Percentiles rank a stretch among this genome's conserved stretches.
These are phyloP conservation scores for Loxodes magnus DNA, from an alignment of 73 alveolate species.

Conservation along the genomic window DNA sequence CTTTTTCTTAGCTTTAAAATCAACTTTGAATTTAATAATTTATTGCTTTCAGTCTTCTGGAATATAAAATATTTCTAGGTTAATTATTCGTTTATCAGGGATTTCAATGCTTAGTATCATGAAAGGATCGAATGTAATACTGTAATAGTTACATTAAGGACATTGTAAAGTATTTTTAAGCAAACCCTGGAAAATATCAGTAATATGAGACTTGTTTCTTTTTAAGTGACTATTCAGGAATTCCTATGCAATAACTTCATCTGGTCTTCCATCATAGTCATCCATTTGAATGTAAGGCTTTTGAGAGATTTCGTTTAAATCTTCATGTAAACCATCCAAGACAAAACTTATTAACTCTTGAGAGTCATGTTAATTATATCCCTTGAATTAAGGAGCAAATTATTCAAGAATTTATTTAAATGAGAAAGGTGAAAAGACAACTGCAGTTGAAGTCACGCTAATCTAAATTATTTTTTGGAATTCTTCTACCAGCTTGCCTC, in stretches of 20 bases:
- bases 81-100: too few species aligned
- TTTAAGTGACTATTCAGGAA: slow-evolving; percentile 67
- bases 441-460: slow-evolving; percentile 17
- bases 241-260: slow-evolving; percentile 69
- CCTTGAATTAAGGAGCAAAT: slow-evolving; percentile 44
- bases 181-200: slow-evolving; percentile 90
- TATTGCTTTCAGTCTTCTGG: too few species aligned
- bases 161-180: slow-evolving; percentile 80
- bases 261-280: slow-evolving; percentile 56
- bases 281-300: slow-evolving; percentile 73
- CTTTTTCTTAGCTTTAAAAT: too few species aligned
- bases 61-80: too few species aligned
- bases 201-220: slow-evolving; percentile 86
- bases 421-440: slow-evolving; percentile 30
- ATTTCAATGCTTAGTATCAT: too few species aligned
- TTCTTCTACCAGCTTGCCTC: slow-evolving; percentile 50
- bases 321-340: slow-evolving; percentile 97
- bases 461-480: slow-evolving; percentile 46
- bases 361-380: slow-evolving; percentile 81
- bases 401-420: slow-evolving; percentile 30
- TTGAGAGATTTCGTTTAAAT: slow-evolving; percentile 65
- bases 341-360: slow-evolving; percentile 84
- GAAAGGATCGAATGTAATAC: slow-evolving; percentile 91
- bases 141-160: slow-evolving; percentile 65
- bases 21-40: too few species aligned